Base-by-base conservation (phyloP, 1,284 basidiomycete genomes). In the Rhizoctonia solani region DNA sequence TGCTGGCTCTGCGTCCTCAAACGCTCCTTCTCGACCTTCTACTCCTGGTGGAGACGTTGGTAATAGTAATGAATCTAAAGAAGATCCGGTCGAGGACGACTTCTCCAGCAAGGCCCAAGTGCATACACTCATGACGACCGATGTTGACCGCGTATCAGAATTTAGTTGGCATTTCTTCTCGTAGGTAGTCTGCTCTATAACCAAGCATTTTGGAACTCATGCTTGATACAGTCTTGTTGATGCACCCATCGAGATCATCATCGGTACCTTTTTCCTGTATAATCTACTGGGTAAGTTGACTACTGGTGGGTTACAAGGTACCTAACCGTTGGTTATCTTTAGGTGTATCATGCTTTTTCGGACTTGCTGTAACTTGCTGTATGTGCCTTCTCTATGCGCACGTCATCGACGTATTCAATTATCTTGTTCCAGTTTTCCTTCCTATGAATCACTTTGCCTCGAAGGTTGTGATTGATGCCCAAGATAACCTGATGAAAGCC, bases 401-500 rank as follows among this genome's bases (percentile, higher is more conserved):
- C 30, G n/a, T 19, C 25, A 39, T 54, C 30, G 9, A 13, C 30
- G 21, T 19, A 25, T 53, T 50, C 34, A 34, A 29, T 56, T 44
- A 11, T 32, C 53, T 39, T 37, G 13, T 53, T 41, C 29, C 66
- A 75, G 77, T 94, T 54, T 95, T 92, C 81, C 77, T 95, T 41
- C 94, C 94, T 11, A 73, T 96, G 75, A 97, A 94, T 74, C 93
- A 96, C 75, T 86, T 85, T 52, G 92, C 93, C 0, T 88, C 90
- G 54, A 93, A 92, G 76, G 79, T 94, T 21, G 90, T 96, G 42
- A 89, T 96, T 13, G 80, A 81, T 54, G 86, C 85, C 0, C 93
- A 97, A 74, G 93, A 96, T 69, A 92, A 89, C 72, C 80, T 97
- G 23, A 95, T 95, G 92, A 94, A 93, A 77, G 85, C 91, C 37